These are phyloP conservation scores for Kuraishia borneana DNA, from an alignment of 805 yeast genomes.

Conservation along the genomic window DNA sequence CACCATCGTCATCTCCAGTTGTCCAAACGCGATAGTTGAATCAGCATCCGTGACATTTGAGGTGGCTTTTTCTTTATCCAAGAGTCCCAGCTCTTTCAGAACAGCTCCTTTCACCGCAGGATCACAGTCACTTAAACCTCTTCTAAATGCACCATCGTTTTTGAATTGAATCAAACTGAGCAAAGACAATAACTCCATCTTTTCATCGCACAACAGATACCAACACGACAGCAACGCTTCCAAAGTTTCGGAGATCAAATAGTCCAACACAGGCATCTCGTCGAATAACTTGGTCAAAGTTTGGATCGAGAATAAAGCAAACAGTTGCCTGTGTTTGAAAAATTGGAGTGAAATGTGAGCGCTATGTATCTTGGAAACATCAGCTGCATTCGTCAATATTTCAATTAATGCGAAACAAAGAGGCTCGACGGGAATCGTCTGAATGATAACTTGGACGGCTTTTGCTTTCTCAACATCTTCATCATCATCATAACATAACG, in stretches of 20 bases:
- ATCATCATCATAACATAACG: conserved; percentile 5
- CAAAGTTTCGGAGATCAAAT: background rate
- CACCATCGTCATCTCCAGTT: conserved; percentile 7
- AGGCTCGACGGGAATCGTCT: conserved; percentile 10
- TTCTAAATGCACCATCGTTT: background rate
- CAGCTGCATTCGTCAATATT: conserved; percentile 10
- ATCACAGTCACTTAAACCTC: conserved; percentile 1
- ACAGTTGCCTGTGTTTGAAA: conserved; percentile 9
- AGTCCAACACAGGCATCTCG: background rate
- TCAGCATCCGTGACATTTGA: conserved; percentile 2
- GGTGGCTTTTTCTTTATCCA: background rate
- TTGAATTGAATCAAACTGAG: background rate
- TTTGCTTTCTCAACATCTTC: conserved; percentile 1
- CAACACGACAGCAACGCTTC: background rate
- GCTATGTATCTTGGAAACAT: conserved; percentile 15
- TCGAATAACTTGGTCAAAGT: background rate
- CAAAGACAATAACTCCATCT: background rate
- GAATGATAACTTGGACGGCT: conserved; percentile 5
- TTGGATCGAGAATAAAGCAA: conserved; percentile 1
- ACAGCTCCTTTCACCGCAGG: background rate
- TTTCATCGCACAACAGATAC: background rate
- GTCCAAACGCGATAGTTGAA: conserved; percentile 1
- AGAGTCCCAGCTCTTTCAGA: background rate
- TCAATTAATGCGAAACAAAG: conserved; percentile 12
- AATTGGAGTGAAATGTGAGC: conserved; percentile 18